phyloP scores from a whole-genome alignment of 169 alveolate genomes.

The Eimeria brunetti region DNA sequence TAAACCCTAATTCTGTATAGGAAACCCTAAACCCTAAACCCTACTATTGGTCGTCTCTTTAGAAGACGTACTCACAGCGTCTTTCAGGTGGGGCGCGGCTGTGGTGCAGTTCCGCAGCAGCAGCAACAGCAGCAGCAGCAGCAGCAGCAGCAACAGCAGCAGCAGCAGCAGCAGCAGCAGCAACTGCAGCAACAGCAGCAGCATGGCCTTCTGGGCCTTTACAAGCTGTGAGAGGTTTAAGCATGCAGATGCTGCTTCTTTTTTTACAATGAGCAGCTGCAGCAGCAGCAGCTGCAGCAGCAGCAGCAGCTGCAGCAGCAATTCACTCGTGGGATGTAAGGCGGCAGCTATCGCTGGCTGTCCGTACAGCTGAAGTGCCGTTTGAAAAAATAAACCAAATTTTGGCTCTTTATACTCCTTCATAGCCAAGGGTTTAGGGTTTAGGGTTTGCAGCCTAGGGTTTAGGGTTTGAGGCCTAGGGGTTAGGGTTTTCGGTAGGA shows the following conservation, averaged over 20 bases:
- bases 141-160: background rate
- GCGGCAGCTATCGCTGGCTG: background rate
- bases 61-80: background rate
- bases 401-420: no score
- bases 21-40: no score
- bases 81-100: no score
- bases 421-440: background rate
- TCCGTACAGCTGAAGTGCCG: no score
- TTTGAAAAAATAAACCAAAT: no score
- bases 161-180: no score
- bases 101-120: slow-evolving; percentile 2
- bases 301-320: background rate
- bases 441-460: background rate
- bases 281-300: slow-evolving; percentile 29
- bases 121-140: background rate
- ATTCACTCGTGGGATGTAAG: background rate
- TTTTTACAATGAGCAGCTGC: background rate
- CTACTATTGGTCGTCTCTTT: no score
- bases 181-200: no score
- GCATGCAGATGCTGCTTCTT: no score
- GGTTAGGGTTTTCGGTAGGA: no score
- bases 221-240: no score
- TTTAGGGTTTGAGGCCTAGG: background rate
- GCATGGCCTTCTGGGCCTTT: background rate
- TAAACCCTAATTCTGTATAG: no score